Evolutionary conservation across 192 early-diverging fungal species (phyloP).

Genomic region (Coemansia sp.): DNA sequence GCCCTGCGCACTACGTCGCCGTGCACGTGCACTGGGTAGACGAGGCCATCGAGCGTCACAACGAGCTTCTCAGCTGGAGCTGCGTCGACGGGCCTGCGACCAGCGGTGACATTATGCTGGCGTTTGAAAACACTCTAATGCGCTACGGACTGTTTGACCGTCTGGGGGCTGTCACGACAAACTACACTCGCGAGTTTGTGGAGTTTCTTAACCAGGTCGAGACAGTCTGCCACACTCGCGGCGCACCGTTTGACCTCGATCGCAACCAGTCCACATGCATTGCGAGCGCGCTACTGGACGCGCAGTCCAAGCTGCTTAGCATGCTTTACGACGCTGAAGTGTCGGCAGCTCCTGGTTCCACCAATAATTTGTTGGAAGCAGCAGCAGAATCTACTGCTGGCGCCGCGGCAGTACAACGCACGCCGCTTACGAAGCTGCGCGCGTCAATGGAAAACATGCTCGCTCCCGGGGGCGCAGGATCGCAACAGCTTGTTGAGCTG

Average conservation of each 20-base stretch:
- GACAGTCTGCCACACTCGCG: slow-evolving; percentile 50
- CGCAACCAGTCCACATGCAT: slow-evolving; percentile 50
- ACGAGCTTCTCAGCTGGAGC: slow-evolving; percentile 40
- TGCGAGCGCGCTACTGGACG: slow-evolving; percentile 36
- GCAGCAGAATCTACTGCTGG: background rate
- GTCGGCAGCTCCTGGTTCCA: background rate
- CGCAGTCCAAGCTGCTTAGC: slow-evolving; percentile 31
- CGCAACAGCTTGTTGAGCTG: slow-evolving; percentile 41
- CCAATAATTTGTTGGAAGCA: background rate
- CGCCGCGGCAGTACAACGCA: background rate
- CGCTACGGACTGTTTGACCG: slow-evolving; percentile 31
- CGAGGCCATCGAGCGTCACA: slow-evolving; percentile 27
- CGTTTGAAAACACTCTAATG: slow-evolving; percentile 48
- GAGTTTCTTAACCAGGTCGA: slow-evolving; percentile 54
- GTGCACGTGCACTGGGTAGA: slow-evolving; percentile 51
- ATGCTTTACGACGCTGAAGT: slow-evolving; percentile 11
- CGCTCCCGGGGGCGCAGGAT: slow-evolving; percentile 3
- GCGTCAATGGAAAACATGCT: slow-evolving; percentile 17
- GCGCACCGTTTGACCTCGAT: slow-evolving; percentile 45
- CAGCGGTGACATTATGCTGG: slow-evolving; percentile 43
- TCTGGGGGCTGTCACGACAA: slow-evolving; percentile 41
- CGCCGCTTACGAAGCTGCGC: slow-evolving; percentile 36
- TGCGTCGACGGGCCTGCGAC: slow-evolving; percentile 38
- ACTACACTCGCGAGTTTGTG: slow-evolving; percentile 52
- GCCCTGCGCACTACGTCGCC: slow-evolving; percentile 26